Evolutionary conservation across 2,329 filamentous ascomycete genomes (phyloP), one percentile per base, ranked within the genome.

Genomic region (Periglandula ipomoeae): DNA sequence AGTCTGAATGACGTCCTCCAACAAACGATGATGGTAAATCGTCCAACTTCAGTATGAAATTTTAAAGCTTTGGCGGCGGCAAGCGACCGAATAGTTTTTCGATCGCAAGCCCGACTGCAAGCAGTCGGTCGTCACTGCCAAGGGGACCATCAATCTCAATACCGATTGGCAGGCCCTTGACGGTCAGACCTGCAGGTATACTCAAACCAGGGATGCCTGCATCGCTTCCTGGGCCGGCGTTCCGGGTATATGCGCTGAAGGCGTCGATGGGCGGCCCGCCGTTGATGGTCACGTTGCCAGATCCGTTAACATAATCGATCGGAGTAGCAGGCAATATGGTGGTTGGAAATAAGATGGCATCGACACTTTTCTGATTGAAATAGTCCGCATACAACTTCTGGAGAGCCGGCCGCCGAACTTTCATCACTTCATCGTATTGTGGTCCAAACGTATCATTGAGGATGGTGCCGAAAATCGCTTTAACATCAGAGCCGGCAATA

Each of bases 171-270:
- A 53, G 37, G 9, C 49, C 48, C 4, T 15, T 20, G 2, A 26
- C 8, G 8, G 53, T 55, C 19, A 49, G 6, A 10, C 53, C 53
- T 4, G 41, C 49, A 1, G 53, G 53, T 19, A 55, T 52, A 30
- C 49, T 52, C 34, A 55, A 23, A 22, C 53, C 53, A 2, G 53
- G 53, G 10, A 55, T 50, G 20, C 53, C 53, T 7, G 53, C 53
- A n/a, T 53, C 26, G 40, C 53, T 55, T 5, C 49, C 51, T 3
- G 53, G 52, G 9, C 43, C 51, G 9, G 52, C 44, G 23, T 50
- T 49, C 42, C 42, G 43, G 11, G 39, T 50, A 35, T 53, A 55
- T 3, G 48, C 46, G 10, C 13, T 34, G 42, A 55, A 55, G 3
- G 52, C 42, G 10, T 44, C 13, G 15, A 50, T 41, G 1, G 50